phyloP scores from a whole-genome alignment of 2,329 filamentous ascomycete species.

The Colletotrichum euphorbiae region DNA sequence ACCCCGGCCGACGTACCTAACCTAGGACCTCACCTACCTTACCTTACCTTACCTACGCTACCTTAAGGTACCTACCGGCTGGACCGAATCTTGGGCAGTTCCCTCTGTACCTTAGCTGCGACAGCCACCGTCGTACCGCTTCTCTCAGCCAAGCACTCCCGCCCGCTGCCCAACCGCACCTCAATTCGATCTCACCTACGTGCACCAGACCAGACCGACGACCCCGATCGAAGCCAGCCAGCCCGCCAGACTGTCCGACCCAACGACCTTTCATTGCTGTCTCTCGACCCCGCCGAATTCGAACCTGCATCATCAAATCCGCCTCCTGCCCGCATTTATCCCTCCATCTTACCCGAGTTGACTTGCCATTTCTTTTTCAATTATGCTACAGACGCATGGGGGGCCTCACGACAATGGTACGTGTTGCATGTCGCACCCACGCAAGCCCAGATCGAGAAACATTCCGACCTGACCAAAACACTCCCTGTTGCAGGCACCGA shows the following conservation, averaged over 20 bases:
- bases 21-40: constrained; percentile 4
- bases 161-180: constrained; percentile 21
- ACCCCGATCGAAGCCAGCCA: constrained; percentile 23
- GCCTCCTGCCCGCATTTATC: constrained; percentile 33
- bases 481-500: constrained; percentile 54
- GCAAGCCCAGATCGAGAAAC: constrained; percentile 15
- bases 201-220: constrained; percentile 29
- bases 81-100: constrained; percentile 22
- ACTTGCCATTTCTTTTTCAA: constrained; percentile 44
- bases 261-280: background rate
- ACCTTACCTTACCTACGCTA: constrained; percentile 19
- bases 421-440: constrained; percentile 37
- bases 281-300: constrained; percentile 40
- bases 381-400: constrained; percentile 58
- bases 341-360: constrained; percentile 26
- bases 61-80: no score
- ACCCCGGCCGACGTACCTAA: constrained; percentile 5
- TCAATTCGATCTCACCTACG: constrained; percentile 19
- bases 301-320: constrained; percentile 39
- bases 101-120: constrained; percentile 32
- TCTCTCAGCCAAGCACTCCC: constrained; percentile 12
- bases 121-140: constrained; percentile 32
- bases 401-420: constrained; percentile 55
- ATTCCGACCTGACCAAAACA: constrained; percentile 23
- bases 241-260: constrained; percentile 14